Evolutionary conservation across 805 yeast genomes (phyloP).

Genomic region (Kuraishia cidri): DNA sequence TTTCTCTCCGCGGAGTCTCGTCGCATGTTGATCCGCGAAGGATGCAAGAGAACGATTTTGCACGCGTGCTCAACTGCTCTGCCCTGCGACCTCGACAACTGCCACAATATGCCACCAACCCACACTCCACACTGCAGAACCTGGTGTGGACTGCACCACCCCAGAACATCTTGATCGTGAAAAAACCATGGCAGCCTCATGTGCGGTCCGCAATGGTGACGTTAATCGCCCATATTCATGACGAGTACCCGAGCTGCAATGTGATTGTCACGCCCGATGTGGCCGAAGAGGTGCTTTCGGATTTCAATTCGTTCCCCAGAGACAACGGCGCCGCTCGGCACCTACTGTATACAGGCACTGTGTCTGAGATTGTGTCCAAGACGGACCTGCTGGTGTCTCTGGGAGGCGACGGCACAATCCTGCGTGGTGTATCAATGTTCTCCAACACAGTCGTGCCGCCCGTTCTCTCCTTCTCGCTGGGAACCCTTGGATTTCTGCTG

Average conservation of each 20-base stretch:
- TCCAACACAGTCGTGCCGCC: conserved; percentile 76
- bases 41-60: background rate
- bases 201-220: conserved; percentile 60
- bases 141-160: conserved; percentile 68
- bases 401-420: conserved; percentile 96
- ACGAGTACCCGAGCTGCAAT: conserved; percentile 60
- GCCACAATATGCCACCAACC: conserved; percentile 46
- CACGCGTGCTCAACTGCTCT: no score
- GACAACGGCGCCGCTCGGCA: conserved; percentile 1
- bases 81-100: conserved; percentile 5
- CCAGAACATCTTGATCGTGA: conserved; percentile 69
- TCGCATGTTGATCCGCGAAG: no score
- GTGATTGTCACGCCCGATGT: conserved; percentile 72
- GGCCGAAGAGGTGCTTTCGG: conserved; percentile 49
- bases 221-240: conserved; percentile 54
- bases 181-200: conserved; percentile 69
- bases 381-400: conserved; percentile 78
- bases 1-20: no score
- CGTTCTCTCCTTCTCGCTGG: conserved; percentile 78
- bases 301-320: conserved; percentile 12
- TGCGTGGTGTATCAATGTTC: conserved; percentile 76
- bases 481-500: conserved; percentile 81
- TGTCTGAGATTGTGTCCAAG: conserved; percentile 46
- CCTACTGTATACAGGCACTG: conserved; percentile 47
- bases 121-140: conserved; percentile 53